Evolutionary conservation across 345 rosid species (phyloP), one percentile per base, ranked within the genome.

Genomic region (Aurinia saxatilis): DNA sequence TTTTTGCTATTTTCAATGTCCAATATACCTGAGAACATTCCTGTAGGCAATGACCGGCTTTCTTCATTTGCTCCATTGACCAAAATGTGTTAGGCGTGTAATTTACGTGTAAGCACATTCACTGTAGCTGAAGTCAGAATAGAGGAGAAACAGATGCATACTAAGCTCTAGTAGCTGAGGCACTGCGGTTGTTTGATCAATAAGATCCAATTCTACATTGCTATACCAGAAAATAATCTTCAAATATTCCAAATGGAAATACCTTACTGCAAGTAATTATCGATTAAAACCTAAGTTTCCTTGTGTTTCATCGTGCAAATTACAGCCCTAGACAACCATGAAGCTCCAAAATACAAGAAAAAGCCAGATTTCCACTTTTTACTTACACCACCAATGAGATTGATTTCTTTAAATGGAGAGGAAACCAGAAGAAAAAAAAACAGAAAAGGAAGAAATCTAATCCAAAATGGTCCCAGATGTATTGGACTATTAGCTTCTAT

Each of bases 1-100:
- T 60, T 66, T 79, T 68, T 72, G 56, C 77, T 50, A 80, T 82
- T 82, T 56, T 57, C 54, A 63, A 71, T 71, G 31, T 71, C 74
- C 58, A 31, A 37, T 62, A 63, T 70, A 62, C 64, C 68, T 70
- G 64, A 70, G 68, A 40, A 63, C 63, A 70, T 70, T 70, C 74
- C 46, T 16, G 25, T 58, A 63, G 74, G 64, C 25, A 54, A 39
- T 63, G 68, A 45, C 64, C 30, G 14, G 39, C 57, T 66, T 61
- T 54, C 38, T 38, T 38, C 67, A 35, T 60, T 51, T 27, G 47
- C 53, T 68, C 44, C 57, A 14, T 38, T 66, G 41, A 66, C 57
- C 50, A 2, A n/a, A n/a, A 14, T 35, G 29, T 37, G 15, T 40
- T 37, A 46, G 30, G 74, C 63, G 57, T 46, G 45, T 30, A 1